Evolutionary conservation across 2,329 filamentous ascomycete species (phyloP), one percentile per base, ranked within the genome.

Genomic region (Hypoxylon sp.): DNA sequence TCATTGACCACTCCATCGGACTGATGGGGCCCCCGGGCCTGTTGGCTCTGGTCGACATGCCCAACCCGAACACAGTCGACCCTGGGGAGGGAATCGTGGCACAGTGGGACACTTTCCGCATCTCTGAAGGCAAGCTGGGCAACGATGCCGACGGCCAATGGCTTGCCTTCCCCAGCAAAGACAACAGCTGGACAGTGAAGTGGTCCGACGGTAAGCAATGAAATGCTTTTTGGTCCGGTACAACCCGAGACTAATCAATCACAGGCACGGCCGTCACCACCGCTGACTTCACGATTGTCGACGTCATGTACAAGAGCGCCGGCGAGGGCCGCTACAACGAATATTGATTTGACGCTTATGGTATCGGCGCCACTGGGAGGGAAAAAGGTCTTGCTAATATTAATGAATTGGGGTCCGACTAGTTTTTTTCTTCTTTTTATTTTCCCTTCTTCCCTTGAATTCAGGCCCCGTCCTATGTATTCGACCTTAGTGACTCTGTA

Each of bases 141-240:
- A 67, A 70, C 31, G 62, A 67, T 9, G 55, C 45, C 8, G 51
- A 48, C 3, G 70, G 70, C 5, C 42, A 60, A 23, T 78, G 76
- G 76, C 63, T 74, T n/a, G 71, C 72, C 2, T 72, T 77, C 56
- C 75, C 74, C 5, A 35, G 17, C 1, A 52, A 38, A 7, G 48
- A 55, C 11, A 53, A 58, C 13, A 65, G 53, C 42, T 77, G 71
- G 72, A 58, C 58, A 24, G 67, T 76, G 21, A 74, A 71, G 54
- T 78, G 75, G 74, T 73, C 73, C 37, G 71, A 73, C 59, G 72
- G 75, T 75, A 52, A 64, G 75, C 68, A 33, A 6, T 33, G 2
- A 10, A 40, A 13, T 35, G 10, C 27, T n/a, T 24, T 11, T 40
- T 23, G 18, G 18, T 40, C 9, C 18, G 31, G 4, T 20, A 18